These are phyloP conservation scores for Pseudozyma thailandica DNA, from an alignment of 1,284 basidiomycete species.

Conservation along the genomic window DNA sequence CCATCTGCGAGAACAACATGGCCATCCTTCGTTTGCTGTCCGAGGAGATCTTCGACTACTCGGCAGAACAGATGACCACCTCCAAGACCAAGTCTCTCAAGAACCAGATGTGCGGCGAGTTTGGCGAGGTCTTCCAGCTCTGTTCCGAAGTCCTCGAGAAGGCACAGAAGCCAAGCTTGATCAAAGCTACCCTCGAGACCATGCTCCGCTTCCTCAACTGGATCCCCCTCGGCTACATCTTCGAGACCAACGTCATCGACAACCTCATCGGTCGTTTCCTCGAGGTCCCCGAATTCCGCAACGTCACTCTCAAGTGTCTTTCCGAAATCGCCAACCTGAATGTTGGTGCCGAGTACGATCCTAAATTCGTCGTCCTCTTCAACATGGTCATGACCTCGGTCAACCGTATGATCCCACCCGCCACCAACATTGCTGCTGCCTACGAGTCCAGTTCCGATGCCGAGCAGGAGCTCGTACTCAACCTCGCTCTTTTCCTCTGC, in stretches of 20 bases:
- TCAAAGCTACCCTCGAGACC: conserved; percentile 95
- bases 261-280: conserved; percentile 90
- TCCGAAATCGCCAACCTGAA: conserved; percentile 88
- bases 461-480: conserved; percentile 96
- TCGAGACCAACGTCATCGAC: conserved; percentile 98
- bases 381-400: conserved; percentile 73
- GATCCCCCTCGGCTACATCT: conserved; percentile 99
- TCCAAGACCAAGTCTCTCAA: conserved; percentile 97
- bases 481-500: conserved; percentile 93
- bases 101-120: conserved; percentile 72
- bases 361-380: conserved; percentile 97
- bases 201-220: conserved; percentile 96
- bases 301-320: conserved; percentile 95
- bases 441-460: conserved; percentile 90
- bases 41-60: conserved; percentile 99
- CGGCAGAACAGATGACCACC: conserved; percentile 98
- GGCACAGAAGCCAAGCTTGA: conserved; percentile 94
- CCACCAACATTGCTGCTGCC: conserved; percentile 83
- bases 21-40: conserved; percentile 96
- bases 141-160: conserved; percentile 88
- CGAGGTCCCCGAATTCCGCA: conserved; percentile 95
- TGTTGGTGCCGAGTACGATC: conserved; percentile 97
- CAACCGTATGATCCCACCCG: conserved; percentile 73
- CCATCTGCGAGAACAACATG: conserved; percentile 99
- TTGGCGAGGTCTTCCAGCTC: conserved; percentile 67